Evolutionary conservation across 441 rosid species (phyloP).

Genomic region (Erodium moschatum): DNA sequence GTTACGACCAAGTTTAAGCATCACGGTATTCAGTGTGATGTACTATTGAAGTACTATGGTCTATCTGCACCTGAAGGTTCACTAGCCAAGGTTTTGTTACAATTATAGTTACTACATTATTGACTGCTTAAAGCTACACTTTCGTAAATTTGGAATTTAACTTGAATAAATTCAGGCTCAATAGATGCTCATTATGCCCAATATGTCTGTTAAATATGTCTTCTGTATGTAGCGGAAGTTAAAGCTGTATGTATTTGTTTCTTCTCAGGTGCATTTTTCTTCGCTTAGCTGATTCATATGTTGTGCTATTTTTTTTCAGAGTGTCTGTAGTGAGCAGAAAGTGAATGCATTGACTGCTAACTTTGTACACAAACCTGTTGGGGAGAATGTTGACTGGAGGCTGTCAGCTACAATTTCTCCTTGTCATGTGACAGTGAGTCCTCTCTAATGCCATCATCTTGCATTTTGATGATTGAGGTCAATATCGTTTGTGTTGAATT

Average conservation of each 20-base stretch:
- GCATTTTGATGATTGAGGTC: too few relatives aligned
- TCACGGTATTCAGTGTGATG: conserved; percentile 68
- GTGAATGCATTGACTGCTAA: conserved; percentile 82
- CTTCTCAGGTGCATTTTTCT: not conserved
- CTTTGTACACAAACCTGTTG: conserved; percentile 71
- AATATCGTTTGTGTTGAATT: too few relatives aligned
- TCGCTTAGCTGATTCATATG: not conserved
- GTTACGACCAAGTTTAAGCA: conserved; percentile 68
- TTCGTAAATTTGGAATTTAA: not conserved
- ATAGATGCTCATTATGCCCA: not conserved
- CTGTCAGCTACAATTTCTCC: conserved; percentile 92
- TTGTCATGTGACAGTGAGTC: conserved; percentile 87
- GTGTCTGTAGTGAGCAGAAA: conserved; percentile 86
- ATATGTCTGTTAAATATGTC: not conserved
- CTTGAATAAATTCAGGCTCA: not conserved
- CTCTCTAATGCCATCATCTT: conserved; percentile 14
- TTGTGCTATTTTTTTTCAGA: conserved; percentile 38
- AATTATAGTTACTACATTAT: not conserved
- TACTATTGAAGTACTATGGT: conserved; percentile 78
- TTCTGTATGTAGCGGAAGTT: not conserved
- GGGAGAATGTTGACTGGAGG: conserved; percentile 93
- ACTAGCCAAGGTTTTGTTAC: conserved; percentile 80
- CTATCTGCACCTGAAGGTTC: conserved; percentile 97
- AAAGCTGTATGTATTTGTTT: not conserved
- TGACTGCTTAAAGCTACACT: not conserved